Conservation (phyloP, 805 yeast genomes). For the Tetrapisispora iriomotensis region DNA sequence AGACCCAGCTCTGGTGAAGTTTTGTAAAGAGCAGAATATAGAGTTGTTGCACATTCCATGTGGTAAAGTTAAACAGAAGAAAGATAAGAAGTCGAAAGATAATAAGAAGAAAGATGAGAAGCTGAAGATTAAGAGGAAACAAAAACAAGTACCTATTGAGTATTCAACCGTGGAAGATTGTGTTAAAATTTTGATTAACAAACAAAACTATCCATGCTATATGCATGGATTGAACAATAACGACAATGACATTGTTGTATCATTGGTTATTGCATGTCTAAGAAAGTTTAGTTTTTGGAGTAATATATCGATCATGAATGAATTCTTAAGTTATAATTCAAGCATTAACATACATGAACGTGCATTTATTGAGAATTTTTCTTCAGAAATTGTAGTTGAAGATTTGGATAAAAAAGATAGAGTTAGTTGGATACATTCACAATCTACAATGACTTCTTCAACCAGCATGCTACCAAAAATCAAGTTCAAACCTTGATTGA, state of each 20-base stretch:
- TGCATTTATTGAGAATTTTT: conserved; percentile 72
- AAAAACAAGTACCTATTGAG: conserved; percentile 74
- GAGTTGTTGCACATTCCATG: conserved; percentile 50
- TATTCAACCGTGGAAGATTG: conserved; percentile 50
- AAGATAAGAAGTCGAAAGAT: conserved; percentile 10
- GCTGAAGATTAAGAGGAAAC: conserved; percentile 59
- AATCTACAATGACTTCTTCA: conserved; percentile 4
- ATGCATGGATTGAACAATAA: conserved; percentile 75
- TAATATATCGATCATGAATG: conserved; percentile 75
- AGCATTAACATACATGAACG: conserved; percentile 77
- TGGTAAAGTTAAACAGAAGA: conserved; percentile 32
- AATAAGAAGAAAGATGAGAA: conserved; percentile 5
- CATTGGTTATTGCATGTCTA: conserved; percentile 76
- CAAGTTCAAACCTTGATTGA: conserved; percentile 9
- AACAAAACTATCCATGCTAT: conserved; percentile 58
- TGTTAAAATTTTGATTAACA: conserved; percentile 51
- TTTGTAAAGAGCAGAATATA: conserved; percentile 48
- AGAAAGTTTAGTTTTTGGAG: conserved; percentile 84
- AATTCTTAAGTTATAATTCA: conserved; percentile 67
- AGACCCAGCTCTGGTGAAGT: conserved; percentile 42
- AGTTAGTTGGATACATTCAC: conserved; percentile 27
- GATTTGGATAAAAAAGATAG: conserved; percentile 21
- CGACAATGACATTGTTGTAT: conserved; percentile 73
- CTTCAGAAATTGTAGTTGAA: conserved; percentile 35
- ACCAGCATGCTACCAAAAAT: conserved; percentile 16